phyloP scores from a whole-genome alignment of 192 early-diverging fungal genomes.

The Powellomyces hirtus region DNA sequence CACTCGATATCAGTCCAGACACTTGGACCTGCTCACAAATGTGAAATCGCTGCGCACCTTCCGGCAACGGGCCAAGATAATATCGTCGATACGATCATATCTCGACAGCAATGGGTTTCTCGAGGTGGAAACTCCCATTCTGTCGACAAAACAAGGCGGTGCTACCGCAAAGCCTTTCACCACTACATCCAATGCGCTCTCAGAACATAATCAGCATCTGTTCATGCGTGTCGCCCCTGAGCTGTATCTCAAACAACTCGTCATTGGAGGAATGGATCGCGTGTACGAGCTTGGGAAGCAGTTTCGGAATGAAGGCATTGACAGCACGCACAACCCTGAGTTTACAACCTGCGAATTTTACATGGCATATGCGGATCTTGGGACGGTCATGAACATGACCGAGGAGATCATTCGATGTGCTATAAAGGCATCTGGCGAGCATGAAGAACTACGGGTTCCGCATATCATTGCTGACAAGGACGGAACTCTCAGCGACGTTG shows the following conservation, averaged over 20 bases:
- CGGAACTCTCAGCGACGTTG: conserved; percentile 14
- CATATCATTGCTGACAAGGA: background rate
- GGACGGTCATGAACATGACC: conserved; percentile 65
- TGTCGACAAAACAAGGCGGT: conserved; percentile 71
- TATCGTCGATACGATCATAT: conserved; percentile 56
- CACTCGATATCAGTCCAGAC: conserved; percentile 65
- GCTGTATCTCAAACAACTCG: conserved; percentile 76
- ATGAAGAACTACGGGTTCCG: background rate
- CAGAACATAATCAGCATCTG: conserved; percentile 52
- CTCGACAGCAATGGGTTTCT: conserved; percentile 66
- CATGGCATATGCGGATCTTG: conserved; percentile 72
- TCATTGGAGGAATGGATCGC: conserved; percentile 79
- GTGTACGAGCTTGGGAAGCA: conserved; percentile 90
- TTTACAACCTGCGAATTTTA: conserved; percentile 92
- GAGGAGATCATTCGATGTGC: conserved; percentile 63
- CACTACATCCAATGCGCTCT: conserved; percentile 64
- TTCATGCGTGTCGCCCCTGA: conserved; percentile 82
- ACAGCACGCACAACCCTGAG: conserved; percentile 85
- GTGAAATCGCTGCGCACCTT: conserved; percentile 48
- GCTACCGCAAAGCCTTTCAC: conserved; percentile 79
- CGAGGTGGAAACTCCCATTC: conserved; percentile 84
- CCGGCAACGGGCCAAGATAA: conserved; percentile 53
- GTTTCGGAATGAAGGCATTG: conserved; percentile 87
- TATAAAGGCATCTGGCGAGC: background rate
- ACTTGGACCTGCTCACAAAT: conserved; percentile 77